Evolutionary conservation across 768 basidiomycete species (phyloP).

Genomic region (Amanita jacksonii): DNA sequence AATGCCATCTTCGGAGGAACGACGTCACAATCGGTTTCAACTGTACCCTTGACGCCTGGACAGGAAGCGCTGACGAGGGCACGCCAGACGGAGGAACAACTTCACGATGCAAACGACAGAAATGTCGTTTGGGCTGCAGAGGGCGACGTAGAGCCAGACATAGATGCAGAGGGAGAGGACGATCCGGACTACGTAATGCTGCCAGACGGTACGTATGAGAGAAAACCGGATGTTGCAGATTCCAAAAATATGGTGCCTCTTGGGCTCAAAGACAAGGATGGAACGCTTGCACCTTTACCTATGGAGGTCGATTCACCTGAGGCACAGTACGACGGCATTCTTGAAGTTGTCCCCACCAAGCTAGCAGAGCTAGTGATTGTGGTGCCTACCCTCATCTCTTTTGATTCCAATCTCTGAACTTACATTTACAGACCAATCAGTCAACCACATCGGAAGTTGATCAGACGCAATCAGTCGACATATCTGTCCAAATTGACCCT

Average conservation of each 20-base stretch:
- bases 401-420: neutral
- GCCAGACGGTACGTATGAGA: slow-evolving; percentile 27
- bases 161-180: slow-evolving; percentile 53
- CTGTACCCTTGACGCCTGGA: slow-evolving; percentile 40
- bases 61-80: slow-evolving; percentile 46
- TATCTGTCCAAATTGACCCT: neutral
- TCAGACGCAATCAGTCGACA: slow-evolving; percentile 3
- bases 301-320: slow-evolving; percentile 26
- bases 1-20: slow-evolving; percentile 47
- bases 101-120: slow-evolving; percentile 49
- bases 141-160: slow-evolving; percentile 39
- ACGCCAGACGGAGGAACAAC: slow-evolving; percentile 51
- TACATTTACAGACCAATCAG: slow-evolving; percentile 10
- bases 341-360: slow-evolving; percentile 41
- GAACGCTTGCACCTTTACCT: slow-evolving; percentile 37
- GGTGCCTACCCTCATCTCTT: neutral
- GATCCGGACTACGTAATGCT: slow-evolving; percentile 35
- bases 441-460: slow-evolving; percentile 6
- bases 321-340: slow-evolving; percentile 40
- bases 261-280: slow-evolving; percentile 49
- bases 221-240: slow-evolving; percentile 13
- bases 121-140: slow-evolving; percentile 60
- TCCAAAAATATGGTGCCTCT: slow-evolving; percentile 31
- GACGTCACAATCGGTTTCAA: slow-evolving; percentile 19
- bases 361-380: slow-evolving; percentile 46